A percentile compares a stretch with the other conserved stretches of the same genome.
Evolutionary conservation across 2,329 filamentous ascomycete genomes (phyloP).

Genomic region (Aureobasidium musti): DNA sequence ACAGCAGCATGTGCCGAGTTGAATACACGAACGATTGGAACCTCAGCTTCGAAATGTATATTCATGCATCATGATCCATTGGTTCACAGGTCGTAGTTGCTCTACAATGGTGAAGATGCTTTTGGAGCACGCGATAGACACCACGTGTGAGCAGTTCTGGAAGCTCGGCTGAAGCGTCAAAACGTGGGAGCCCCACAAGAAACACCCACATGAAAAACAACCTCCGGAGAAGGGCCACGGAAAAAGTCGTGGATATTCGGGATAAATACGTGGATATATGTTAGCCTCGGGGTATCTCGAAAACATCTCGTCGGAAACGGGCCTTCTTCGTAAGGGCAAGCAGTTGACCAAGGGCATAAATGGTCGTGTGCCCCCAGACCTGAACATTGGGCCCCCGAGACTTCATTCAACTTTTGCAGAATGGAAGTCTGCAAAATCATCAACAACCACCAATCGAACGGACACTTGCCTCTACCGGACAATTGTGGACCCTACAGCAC

Average conservation of each 20-base stretch:
- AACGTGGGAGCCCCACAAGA: constrained; percentile 26
- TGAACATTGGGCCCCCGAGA: neutral
- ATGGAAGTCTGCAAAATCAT: neutral
- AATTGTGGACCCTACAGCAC: constrained; percentile 17
- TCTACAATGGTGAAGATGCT: neutral
- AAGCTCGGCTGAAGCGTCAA: neutral
- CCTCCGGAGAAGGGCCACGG: constrained; percentile 29
- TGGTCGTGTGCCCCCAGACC: constrained; percentile 24
- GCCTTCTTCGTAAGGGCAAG: constrained; percentile 28
- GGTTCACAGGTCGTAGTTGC: neutral
- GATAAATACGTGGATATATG: constrained; percentile 2
- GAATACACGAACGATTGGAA: neutral
- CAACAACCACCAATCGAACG: neutral
- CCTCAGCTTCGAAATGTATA: neutral
- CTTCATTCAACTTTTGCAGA: neutral
- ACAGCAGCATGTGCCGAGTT: constrained; percentile 6
- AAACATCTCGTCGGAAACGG: constrained; percentile 25
- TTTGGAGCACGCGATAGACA: constrained; percentile 2
- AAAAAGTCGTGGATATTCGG: neutral
- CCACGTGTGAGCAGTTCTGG: neutral
- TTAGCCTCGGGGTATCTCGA: constrained; percentile 30
- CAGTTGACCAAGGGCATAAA: constrained; percentile 25
- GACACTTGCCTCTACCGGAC: neutral
- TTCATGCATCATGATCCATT: neutral
- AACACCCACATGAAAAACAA: constrained; percentile 22